Evolutionary conservation across 2,329 filamentous ascomycete species (phyloP), one percentile per base, ranked within the genome.

Genomic region (Diaporthe humulicola): DNA sequence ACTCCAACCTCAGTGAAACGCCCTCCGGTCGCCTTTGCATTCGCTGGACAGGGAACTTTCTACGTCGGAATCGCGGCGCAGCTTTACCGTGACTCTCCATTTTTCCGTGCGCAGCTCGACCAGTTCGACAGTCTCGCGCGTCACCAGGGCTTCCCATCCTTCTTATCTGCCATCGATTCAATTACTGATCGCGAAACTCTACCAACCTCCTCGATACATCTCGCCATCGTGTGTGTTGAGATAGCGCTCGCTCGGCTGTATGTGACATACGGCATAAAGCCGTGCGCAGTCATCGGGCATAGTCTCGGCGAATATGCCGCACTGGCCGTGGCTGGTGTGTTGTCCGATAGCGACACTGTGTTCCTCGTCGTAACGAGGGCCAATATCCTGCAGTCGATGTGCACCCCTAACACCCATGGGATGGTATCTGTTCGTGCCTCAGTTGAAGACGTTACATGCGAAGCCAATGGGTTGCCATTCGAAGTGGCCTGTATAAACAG

Each of bases 31-130:
- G 73, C 77, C n/a, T 78, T 82, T 52, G 54, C 77, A 0, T 77
- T 80, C 40, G 78, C 77, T 2, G 78, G 81, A 8, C 80, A 81
- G 48, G 78, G 78, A 2, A 74, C 77, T 5, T 67, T 74, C 28
- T 78, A 75, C 66, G 22, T 50, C 0, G 75, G 75, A 3, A 78
- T 79, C 70, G 77, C 70, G 10, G 28, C 28, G 36, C 19, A 76
- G 42, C 57, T 80, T 3, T 75, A 75, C 25, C n/a, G 36, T 14
- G 42, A 57, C 38, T 38, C 50, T 1, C 2, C 67, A 19, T 6
- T 64, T 75, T 82, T n/a, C 79, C 61, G 61, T 6, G 7, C 9
- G 17, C 54, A 57, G 54, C 48, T 54, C n/a, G 33, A 54, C 25
- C 50, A 70, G 30, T 6, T 42, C 9, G 33, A 42, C 14, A 9